A percentile compares a stretch with the other conserved stretches of the same genome.
phyloP scores from a whole-genome alignment of 2,329 filamentous ascomycete genomes.

The Huntiella savannae region DNA sequence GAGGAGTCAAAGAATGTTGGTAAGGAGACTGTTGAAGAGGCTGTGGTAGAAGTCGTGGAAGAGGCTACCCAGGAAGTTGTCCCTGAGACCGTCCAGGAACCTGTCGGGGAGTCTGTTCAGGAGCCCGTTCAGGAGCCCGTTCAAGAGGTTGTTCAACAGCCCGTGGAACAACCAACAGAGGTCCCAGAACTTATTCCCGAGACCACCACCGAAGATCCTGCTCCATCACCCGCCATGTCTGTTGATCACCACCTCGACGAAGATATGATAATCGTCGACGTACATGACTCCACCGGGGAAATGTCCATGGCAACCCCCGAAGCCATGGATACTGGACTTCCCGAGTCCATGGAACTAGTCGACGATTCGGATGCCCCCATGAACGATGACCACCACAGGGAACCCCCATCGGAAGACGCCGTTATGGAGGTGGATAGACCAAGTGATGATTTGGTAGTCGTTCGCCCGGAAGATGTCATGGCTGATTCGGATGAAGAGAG shows the following conservation, averaged over 20 bases:
- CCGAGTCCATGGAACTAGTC: not conserved
- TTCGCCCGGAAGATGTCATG: constrained; percentile 8
- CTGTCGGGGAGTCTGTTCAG: not conserved
- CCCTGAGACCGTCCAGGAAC: not conserved
- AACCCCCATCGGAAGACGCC: constrained; percentile 2
- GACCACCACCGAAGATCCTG: not conserved
- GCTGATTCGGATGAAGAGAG: constrained; percentile 7
- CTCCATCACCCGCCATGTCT: not conserved
- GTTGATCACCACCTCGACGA: not conserved
- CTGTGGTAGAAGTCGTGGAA: not conserved
- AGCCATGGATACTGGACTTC: not conserved
- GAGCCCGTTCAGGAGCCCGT: not conserved
- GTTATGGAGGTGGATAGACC: not conserved
- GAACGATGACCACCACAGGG: constrained; percentile 1
- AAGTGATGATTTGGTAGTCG: not conserved
- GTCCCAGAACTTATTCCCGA: not conserved
- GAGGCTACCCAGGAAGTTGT: not conserved
- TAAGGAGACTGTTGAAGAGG: not conserved
- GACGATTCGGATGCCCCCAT: constrained; percentile 1
- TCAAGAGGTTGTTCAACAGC: not conserved
- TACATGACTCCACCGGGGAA: not conserved
- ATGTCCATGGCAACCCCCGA: not conserved
- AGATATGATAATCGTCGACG: not conserved
- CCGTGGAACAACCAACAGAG: not conserved
- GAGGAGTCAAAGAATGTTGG: not conserved